These are phyloP conservation scores for Massariosphaeria phaeospora DNA, from an alignment of 495 filamentous ascomycete genomes.

Conservation along the genomic window DNA sequence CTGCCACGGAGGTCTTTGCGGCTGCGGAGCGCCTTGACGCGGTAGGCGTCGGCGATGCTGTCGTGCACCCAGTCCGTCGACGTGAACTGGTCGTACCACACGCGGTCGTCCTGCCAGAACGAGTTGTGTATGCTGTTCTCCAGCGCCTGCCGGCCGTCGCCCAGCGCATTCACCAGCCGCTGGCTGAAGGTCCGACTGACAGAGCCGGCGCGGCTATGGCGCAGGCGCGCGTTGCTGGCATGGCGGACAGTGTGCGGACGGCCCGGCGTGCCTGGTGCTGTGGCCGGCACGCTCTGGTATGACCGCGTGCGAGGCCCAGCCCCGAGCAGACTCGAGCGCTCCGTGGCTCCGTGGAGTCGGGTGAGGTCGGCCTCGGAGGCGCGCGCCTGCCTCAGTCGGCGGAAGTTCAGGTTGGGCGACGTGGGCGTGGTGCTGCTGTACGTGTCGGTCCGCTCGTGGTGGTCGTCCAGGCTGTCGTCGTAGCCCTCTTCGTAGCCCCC, in stretches of 20 bases:
- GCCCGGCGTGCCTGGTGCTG: slow-evolving; percentile 36
- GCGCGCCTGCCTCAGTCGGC: slow-evolving; percentile 5
- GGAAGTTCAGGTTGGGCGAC: slow-evolving; percentile 23
- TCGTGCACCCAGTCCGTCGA: slow-evolving; percentile 99
- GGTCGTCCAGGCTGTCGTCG: slow-evolving; percentile 14
- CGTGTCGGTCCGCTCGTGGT: slow-evolving; percentile 27
- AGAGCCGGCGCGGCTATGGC: slow-evolving; percentile 36
- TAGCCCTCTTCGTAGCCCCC: slow-evolving; percentile 21
- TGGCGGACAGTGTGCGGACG: slow-evolving; percentile 23
- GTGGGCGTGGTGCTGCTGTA: slow-evolving; percentile 30
- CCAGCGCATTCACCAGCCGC: slow-evolving; percentile 37
- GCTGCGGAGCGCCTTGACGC: slow-evolving; percentile 73
- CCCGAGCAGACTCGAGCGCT: slow-evolving; percentile 30
- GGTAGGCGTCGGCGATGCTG: slow-evolving; percentile 88
- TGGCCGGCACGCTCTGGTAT: slow-evolving; percentile 35
- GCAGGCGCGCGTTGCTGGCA: slow-evolving; percentile 32
- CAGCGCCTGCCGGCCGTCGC: not conserved
- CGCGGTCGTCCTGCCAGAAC: slow-evolving; percentile 63
- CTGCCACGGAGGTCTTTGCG: slow-evolving; percentile 82
- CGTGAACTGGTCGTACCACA: slow-evolving; percentile 99
- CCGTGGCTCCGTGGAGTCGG: slow-evolving; percentile 9
- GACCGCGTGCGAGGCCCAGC: slow-evolving; percentile 21
- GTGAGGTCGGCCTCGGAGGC: slow-evolving; percentile 25
- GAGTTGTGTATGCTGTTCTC: slow-evolving; percentile 30
- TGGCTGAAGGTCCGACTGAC: slow-evolving; percentile 37